Conservation (phyloP, 2,329 filamentous ascomycete species). For the Fusarium nygamai region DNA sequence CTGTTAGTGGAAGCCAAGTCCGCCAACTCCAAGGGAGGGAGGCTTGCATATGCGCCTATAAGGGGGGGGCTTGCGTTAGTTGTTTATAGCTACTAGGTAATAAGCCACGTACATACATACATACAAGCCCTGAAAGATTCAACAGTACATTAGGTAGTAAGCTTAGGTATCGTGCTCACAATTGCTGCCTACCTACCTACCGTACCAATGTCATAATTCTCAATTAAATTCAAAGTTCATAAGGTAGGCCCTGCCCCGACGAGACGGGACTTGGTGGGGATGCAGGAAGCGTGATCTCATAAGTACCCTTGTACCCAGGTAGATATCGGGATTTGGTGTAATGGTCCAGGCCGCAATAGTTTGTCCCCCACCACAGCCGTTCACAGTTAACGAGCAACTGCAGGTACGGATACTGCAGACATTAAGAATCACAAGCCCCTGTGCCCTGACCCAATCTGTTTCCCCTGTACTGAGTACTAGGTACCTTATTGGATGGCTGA, state of each 20-base stretch:
- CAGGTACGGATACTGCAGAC: neutral
- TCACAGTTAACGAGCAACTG: neutral
- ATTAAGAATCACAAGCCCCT: neutral
- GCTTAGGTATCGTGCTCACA: neutral
- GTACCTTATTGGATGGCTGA: neutral
- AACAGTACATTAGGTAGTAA: neutral
- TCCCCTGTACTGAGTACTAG: neutral
- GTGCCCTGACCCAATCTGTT: neutral
- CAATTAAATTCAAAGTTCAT: too few species aligned
- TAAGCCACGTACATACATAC: neutral
- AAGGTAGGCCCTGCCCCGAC: neutral
- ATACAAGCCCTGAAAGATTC: neutral
- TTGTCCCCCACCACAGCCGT: neutral
- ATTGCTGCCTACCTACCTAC: neutral
- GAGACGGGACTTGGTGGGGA: neutral
- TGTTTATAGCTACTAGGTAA: neutral
- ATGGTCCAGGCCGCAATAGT: neutral
- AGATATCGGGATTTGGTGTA: neutral
- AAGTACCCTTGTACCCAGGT: neutral
- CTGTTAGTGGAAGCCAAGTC: neutral
- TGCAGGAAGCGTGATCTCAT: neutral
- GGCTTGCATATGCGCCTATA: neutral
- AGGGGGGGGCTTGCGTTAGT: neutral
- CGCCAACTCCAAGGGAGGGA: conserved; percentile 11
- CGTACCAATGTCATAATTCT: neutral